Percentiles rank a stretch among this genome's conserved stretches.
These are phyloP conservation scores for Triticum turgidum DNA, from an alignment of 176 grass and related monocot species.

Conservation along the genomic window DNA sequence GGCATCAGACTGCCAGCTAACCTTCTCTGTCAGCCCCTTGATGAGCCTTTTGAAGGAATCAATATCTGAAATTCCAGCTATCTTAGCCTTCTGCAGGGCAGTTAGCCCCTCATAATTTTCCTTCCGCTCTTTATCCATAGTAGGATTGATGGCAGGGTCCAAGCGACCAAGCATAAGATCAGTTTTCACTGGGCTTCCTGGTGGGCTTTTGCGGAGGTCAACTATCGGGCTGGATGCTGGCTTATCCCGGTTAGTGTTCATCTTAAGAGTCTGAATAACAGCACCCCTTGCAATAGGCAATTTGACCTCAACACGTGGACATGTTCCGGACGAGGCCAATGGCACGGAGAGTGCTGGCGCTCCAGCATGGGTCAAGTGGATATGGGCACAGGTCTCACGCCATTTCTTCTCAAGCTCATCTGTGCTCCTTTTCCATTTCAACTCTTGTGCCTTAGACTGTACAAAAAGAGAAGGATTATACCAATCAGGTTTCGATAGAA, in stretches of 20 bases:
- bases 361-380: constrained; percentile 40
- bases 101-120: constrained; percentile 48
- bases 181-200: constrained; percentile 82
- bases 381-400: constrained; percentile 50
- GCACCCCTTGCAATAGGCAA: constrained; percentile 33
- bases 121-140: constrained; percentile 42
- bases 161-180: constrained; percentile 71
- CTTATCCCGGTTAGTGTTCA: constrained; percentile 46
- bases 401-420: constrained; percentile 86
- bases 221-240: constrained; percentile 29
- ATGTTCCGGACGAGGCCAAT: constrained; percentile 9
- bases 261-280: constrained; percentile 46
- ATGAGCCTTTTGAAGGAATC: constrained; percentile 89
- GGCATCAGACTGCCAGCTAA: constrained; percentile 87
- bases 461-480: constrained; percentile 19
- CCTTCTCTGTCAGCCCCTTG: constrained; percentile 78
- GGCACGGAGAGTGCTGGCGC: constrained; percentile 41
- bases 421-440: constrained; percentile 47
- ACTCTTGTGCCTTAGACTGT: constrained; percentile 67
- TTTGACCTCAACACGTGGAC: constrained; percentile 28
- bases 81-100: constrained; percentile 67
- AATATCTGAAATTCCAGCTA: constrained; percentile 72
- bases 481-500: constrained; percentile 1
- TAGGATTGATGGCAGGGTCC: constrained; percentile 4
- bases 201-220: constrained; percentile 39